Conservation (phyloP, 2,329 filamentous ascomycete species). For the Fusarium hainanense region DNA sequence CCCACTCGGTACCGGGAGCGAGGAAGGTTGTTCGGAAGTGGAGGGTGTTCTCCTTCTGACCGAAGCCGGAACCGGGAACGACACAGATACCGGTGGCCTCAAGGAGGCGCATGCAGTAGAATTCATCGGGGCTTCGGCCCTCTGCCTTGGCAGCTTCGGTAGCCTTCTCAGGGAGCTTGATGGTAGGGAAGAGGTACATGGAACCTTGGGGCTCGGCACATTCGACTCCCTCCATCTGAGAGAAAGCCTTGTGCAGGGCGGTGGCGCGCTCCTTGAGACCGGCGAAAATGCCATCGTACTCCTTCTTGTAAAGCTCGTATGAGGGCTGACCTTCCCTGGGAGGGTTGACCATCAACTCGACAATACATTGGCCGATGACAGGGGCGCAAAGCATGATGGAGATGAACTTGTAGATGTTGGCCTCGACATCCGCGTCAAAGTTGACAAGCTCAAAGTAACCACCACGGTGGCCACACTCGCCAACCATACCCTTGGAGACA, state of each 20-base stretch:
- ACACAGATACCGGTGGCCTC: constrained; percentile 96
- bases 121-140: constrained; percentile 84
- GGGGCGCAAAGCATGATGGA: constrained; percentile 97
- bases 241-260: constrained; percentile 90
- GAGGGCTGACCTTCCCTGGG: constrained; percentile 85
- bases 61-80: constrained; percentile 91
- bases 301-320: constrained; percentile 82
- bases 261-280: constrained; percentile 82
- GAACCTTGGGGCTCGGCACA: constrained; percentile 90
- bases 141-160: constrained; percentile 79
- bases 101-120: constrained; percentile 90
- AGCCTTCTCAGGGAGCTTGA: constrained; percentile 81
- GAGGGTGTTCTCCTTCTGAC: constrained; percentile 88
- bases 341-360: constrained; percentile 98
- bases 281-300: constrained; percentile 85
- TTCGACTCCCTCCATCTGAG: constrained; percentile 94
- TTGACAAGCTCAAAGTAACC: constrained; percentile 97
- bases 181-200: constrained; percentile 99
- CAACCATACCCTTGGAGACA: constrained; percentile 97
- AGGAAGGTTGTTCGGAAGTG: constrained; percentile 98
- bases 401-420: constrained; percentile 98
- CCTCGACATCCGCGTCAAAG: constrained; percentile 86
- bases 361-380: constrained; percentile 93
- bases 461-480: constrained; percentile 96
- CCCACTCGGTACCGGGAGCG: constrained; percentile 95